A percentile compares a stretch with the other conserved stretches of the same genome.
Conservation (phyloP, 345 rosid species). For the Passiflora organensis region DNA sequence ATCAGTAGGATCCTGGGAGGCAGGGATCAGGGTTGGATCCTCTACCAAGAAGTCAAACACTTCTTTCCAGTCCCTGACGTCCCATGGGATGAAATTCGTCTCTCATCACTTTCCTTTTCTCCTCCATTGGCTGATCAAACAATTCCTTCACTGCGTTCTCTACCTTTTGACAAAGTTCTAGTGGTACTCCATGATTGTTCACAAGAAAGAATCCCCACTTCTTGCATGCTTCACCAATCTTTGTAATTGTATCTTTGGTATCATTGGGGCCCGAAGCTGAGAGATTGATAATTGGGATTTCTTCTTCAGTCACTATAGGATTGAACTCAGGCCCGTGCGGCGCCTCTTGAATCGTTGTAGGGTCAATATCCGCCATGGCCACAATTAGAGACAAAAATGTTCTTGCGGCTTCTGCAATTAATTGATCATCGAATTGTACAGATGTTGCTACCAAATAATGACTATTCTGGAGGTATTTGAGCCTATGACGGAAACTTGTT, state of each 20-base stretch:
- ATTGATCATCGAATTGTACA: too few species aligned
- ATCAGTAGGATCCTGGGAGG: slow-evolving; percentile 37
- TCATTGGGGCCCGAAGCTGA: slow-evolving; percentile 17
- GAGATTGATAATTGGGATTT: slow-evolving; percentile 48
- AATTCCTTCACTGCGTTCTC: slow-evolving; percentile 32
- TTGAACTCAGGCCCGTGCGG: slow-evolving; percentile 34
- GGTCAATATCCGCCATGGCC: slow-evolving; percentile 40
- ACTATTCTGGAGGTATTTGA: too few species aligned
- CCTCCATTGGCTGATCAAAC: slow-evolving; percentile 43
- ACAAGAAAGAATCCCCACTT: slow-evolving; percentile 63
- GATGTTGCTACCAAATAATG: too few species aligned
- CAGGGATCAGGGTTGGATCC: slow-evolving; percentile 48
- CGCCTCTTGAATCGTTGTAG: slow-evolving; percentile 36
- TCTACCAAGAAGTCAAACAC: slow-evolving; percentile 49
- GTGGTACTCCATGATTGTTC: slow-evolving; percentile 40
- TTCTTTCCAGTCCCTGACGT: slow-evolving; percentile 63
- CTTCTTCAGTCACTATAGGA: slow-evolving; percentile 22
- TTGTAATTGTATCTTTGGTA: slow-evolving; percentile 23
- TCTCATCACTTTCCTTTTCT: slow-evolving; percentile 48
- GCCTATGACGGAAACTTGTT: too few species aligned
- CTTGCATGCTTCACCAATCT: slow-evolving; percentile 47
- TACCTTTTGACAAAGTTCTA: slow-evolving; percentile 23
- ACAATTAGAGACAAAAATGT: too few species aligned
- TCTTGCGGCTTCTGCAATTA: too few species aligned
- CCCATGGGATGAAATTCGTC: slow-evolving; percentile 46